Evolutionary conservation across 805 yeast genomes (phyloP).

Genomic region (Pichia heedii): DNA sequence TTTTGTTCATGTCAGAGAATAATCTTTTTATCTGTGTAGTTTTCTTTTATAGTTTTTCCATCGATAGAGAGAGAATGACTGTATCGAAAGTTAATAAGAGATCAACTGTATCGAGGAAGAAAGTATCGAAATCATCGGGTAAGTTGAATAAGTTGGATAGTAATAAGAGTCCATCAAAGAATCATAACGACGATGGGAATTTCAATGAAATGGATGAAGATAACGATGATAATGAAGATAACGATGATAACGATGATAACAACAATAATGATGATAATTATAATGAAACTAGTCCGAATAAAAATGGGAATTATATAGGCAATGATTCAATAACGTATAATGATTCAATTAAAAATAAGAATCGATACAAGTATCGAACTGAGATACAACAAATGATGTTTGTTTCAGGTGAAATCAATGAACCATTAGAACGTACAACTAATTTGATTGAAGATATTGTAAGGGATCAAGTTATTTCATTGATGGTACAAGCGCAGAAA

Average conservation of each 20-base stretch:
- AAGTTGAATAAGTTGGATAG: background rate
- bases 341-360: slow-evolving; percentile 14
- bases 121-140: background rate
- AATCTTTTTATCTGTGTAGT: background rate
- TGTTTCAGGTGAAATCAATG: slow-evolving; percentile 90
- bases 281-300: background rate
- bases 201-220: background rate
- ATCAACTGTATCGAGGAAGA: background rate
- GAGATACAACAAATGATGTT: slow-evolving; percentile 99
- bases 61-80: background rate
- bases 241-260: background rate
- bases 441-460: slow-evolving; percentile 94
- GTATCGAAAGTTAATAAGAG: background rate
- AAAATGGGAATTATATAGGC: background rate
- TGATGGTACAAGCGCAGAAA: slow-evolving; percentile 61
- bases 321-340: background rate
- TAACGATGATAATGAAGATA: background rate
- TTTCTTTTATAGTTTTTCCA: too few relatives aligned
- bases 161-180: background rate
- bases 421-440: slow-evolving; percentile 87
- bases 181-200: background rate
- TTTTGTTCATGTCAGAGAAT: background rate
- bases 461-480: slow-evolving; percentile 86
- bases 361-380: slow-evolving; percentile 67
- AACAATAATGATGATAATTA: background rate